phyloP scores from a whole-genome alignment of 495 filamentous ascomycete species.

The Lichenothelia convexa region DNA sequence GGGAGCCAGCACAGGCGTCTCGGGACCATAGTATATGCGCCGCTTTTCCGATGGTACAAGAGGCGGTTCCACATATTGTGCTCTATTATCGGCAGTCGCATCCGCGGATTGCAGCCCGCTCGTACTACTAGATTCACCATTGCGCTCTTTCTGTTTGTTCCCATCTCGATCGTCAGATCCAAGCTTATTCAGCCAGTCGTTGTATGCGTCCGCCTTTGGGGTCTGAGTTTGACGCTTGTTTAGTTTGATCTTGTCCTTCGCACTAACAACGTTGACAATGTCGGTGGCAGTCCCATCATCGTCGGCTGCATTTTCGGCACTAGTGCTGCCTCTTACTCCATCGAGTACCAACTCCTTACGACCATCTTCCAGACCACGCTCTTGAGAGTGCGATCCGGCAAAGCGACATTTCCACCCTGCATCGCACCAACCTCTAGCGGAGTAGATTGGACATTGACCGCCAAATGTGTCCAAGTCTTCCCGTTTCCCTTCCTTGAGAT shows the following conservation, averaged over 20 bases:
- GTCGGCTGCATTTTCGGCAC: constrained; percentile 6
- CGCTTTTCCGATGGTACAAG: constrained; percentile 84
- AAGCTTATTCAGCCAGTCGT: constrained; percentile 51
- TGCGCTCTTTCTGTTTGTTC: constrained; percentile 36
- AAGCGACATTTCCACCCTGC: constrained; percentile 90
- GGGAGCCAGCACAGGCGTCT: constrained; percentile 81
- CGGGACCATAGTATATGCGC: constrained; percentile 75
- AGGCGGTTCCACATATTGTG: constrained; percentile 64
- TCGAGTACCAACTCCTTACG: constrained; percentile 60
- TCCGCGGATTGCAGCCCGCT: constrained; percentile 15
- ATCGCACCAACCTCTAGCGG: constrained; percentile 52
- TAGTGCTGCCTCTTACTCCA: constrained; percentile 26
- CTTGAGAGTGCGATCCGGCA: constrained; percentile 59
- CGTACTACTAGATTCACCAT: constrained; percentile 16
- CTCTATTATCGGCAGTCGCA: constrained; percentile 41
- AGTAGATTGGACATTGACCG: constrained; percentile 64
- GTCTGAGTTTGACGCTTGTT: constrained; percentile 45
- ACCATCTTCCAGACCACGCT: constrained; percentile 55
- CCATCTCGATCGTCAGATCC: no score
- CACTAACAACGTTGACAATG: constrained; percentile 55
- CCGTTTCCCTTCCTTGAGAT: constrained; percentile 66
- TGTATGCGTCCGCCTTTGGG: constrained; percentile 55
- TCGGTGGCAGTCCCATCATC: constrained; percentile 39
- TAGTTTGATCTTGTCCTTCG: constrained; percentile 47
- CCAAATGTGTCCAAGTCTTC: constrained; percentile 56